Evolutionary conservation across 441 rosid genomes (phyloP), one percentile per base, ranked within the genome.

Genomic region (Pelargonium fulgidum): DNA sequence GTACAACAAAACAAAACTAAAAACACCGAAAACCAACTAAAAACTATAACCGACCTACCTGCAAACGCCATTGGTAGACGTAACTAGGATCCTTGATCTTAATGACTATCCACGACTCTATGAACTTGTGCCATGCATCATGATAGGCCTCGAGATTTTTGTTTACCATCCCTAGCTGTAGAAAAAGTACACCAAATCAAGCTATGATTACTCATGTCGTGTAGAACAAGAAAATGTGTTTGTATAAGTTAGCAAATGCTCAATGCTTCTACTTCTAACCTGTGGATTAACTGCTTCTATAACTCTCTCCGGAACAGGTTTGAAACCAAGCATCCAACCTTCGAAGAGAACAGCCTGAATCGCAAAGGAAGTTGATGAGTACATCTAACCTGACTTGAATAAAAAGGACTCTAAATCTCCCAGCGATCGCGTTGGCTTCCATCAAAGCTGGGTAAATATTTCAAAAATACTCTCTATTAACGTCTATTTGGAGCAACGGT

Each of bases 301-400:
- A 48, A 62, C 84, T 66, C 87, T 89, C 9, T 58, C 26, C 0
- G 94, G 87, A 79, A 82, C 73, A 5, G 98, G 94, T 69, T 84
- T 92, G 79, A 94, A 94, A 65, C 99, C 97, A 65, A 89, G 98
- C 98, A 94, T 92, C 99, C 99, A 94, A 63, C 98, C 99, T 78
- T 94, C 99, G 56, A 85, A 94, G 48, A 94, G 82, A 72, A 92
- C 76, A 71, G 82, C 97, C 97, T 90, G 72, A 68, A 71, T 29
- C 58, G 72, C 71, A 52, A 52, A 52, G 59, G 20, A 52, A n/a
- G 59, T 52, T 14, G 42, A 39, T 39, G 42, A 39, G 42, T 39
- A 39, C 42, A 39, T 39, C 42, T 39, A 39, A 39, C 42, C 42
- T 10, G 10, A 39, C 42, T 39, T 33, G 39, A 33, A 4, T 33